phyloP scores from a whole-genome alignment of 2,329 filamentous ascomycete species.

The Xylariales sp. region DNA sequence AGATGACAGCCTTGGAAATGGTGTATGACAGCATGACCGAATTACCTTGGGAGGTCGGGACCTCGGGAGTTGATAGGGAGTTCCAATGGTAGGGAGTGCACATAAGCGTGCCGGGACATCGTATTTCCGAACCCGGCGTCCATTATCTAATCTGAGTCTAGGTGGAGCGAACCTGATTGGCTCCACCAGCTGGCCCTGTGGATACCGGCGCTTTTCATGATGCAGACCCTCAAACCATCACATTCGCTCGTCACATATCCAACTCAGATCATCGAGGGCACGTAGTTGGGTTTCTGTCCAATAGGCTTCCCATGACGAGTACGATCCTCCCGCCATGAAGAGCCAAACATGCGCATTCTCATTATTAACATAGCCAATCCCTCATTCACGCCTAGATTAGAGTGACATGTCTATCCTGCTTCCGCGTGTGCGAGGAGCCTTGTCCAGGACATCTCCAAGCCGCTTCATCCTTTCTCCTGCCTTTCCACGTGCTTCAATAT shows the following conservation, averaged over 20 bases:
- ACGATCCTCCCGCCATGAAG: neutral
- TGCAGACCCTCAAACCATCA: conserved; percentile 5
- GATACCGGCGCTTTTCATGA: too few species aligned
- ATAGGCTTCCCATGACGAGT: neutral
- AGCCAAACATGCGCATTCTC: conserved; percentile 3
- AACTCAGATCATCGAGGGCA: conserved; percentile 4
- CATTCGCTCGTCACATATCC: conserved; percentile 22
- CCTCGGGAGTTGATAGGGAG: too few species aligned
- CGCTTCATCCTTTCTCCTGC: conserved; percentile 9
- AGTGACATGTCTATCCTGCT: conserved; percentile 43
- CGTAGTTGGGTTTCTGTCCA: neutral
- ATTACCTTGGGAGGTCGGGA: too few species aligned
- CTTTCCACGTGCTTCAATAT: conserved; percentile 42
- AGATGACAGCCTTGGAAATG: too few species aligned
- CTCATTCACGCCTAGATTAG: conserved; percentile 2
- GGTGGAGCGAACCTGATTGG: too few species aligned
- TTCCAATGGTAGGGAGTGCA: too few species aligned
- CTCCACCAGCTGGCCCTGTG: neutral
- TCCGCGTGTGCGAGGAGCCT: conserved; percentile 42
- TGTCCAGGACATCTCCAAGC: conserved; percentile 33
- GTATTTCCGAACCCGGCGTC: conserved; percentile 20
- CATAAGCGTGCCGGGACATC: conserved; percentile 10
- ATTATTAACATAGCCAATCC: neutral
- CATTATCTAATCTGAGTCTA: too few species aligned
- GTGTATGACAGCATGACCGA: too few species aligned